These are phyloP conservation scores for Casuarina glauca DNA, from an alignment of 306 rosid genomes.

Conservation along the genomic window DNA sequence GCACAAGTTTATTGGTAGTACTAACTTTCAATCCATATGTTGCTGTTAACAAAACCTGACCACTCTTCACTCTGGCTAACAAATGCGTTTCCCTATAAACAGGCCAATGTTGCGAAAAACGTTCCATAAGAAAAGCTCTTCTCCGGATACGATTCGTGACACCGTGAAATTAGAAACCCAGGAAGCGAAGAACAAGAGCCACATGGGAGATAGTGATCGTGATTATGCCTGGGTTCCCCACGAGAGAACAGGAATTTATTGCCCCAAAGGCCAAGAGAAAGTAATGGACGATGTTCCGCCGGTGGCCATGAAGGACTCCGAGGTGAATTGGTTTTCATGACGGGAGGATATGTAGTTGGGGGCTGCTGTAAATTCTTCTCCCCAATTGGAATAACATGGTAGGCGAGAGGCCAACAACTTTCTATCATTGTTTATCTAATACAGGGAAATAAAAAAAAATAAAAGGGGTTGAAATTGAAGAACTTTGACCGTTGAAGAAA, in stretches of 20 bases:
- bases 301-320: slow-evolving; percentile 20
- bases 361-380: no score
- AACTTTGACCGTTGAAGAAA: no score
- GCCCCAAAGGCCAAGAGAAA: slow-evolving; percentile 47
- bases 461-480: no score
- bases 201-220: not conserved
- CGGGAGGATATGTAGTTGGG: not conserved
- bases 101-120: slow-evolving; percentile 33
- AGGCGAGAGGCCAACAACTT: not conserved
- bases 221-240: slow-evolving; percentile 38
- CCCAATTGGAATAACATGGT: not conserved
- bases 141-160: slow-evolving; percentile 30
- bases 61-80: not conserved
- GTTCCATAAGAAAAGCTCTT: slow-evolving; percentile 34
- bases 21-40: not conserved
- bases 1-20: not conserved
- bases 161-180: slow-evolving; percentile 26
- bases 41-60: no score
- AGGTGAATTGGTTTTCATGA: slow-evolving; percentile 37
- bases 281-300: slow-evolving; percentile 34
- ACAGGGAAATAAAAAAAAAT: no score
- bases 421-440: no score
- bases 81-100: not conserved
- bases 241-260: slow-evolving; percentile 38
- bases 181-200: slow-evolving; percentile 21